Conservation (phyloP, 106 monocot genomes). For the Dactylorhiza incarnata region DNA sequence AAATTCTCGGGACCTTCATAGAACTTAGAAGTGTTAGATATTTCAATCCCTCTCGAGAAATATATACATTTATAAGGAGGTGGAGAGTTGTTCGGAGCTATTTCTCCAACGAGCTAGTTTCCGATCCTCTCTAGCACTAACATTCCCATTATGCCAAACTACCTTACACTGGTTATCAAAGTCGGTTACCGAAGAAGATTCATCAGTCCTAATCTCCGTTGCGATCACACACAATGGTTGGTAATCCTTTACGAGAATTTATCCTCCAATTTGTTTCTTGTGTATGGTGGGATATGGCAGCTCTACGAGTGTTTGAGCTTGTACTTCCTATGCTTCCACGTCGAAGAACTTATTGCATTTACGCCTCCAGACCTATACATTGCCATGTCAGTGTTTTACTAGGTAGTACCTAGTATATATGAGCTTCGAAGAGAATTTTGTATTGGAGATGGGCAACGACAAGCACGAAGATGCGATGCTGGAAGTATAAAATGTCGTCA, state of each 20-base stretch:
- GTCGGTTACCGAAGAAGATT: not conserved
- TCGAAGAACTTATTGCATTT: not conserved
- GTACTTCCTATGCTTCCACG: not conserved
- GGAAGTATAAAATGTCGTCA: no score
- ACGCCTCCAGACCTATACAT: not conserved
- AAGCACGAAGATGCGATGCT: no score
- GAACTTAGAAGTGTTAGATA: no score
- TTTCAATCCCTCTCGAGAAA: no score
- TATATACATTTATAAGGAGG: no score
- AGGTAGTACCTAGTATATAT: not conserved
- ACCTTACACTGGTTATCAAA: no score
- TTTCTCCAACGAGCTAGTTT: not conserved
- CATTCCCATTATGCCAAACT: not conserved
- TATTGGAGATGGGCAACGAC: no score
- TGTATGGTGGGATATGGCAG: not conserved
- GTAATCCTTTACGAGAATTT: not conserved
- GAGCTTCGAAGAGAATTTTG: no score
- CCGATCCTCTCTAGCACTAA: not conserved
- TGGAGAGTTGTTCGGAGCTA: not conserved
- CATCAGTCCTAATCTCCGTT: not conserved
- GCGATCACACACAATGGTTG: not conserved
- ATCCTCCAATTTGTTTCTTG: not conserved
- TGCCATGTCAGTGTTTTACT: not conserved
- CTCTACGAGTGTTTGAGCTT: not conserved
- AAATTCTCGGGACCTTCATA: no score